Evolutionary conservation across 345 rosid genomes (phyloP).

Genomic region (Sonneratia alba): DNA sequence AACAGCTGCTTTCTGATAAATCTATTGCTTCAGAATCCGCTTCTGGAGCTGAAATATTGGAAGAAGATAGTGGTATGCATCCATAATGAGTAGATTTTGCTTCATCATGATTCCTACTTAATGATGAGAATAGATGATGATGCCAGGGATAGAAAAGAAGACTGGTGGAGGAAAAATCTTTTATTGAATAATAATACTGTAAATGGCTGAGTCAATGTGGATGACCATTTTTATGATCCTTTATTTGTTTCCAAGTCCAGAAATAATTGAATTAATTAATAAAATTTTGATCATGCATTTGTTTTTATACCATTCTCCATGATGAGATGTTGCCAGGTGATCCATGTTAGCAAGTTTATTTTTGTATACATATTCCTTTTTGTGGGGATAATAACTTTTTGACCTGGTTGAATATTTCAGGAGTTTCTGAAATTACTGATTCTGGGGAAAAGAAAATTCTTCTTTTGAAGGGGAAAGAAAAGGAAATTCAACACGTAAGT

Average conservation of each 20-base stretch:
- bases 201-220: too few relatives aligned
- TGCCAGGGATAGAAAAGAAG: too few relatives aligned
- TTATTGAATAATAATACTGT: too few relatives aligned
- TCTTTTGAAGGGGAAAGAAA: conserved; percentile 52
- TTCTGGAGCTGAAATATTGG: conserved; percentile 32
- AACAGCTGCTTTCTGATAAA: conserved; percentile 30
- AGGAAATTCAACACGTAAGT: conserved; percentile 20
- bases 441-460: conserved; percentile 40
- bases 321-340: not conserved
- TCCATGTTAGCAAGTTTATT: not conserved
- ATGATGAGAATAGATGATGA: not conserved
- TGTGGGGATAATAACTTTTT: not conserved
- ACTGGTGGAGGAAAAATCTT: too few relatives aligned
- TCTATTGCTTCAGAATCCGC: conserved; percentile 19
- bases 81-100: not conserved
- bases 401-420: conserved; percentile 17
- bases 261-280: too few relatives aligned
- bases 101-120: not conserved
- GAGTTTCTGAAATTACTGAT: conserved; percentile 26
- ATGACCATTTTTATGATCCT: too few relatives aligned
- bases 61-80: conserved; percentile 38
- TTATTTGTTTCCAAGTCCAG: not conserved
- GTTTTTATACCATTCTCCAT: not conserved
- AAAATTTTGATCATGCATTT: too few relatives aligned
- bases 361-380: not conserved